Evolutionary conservation across 345 rosid species (phyloP).

Genomic region (Euphorbia pulcherrima): DNA sequence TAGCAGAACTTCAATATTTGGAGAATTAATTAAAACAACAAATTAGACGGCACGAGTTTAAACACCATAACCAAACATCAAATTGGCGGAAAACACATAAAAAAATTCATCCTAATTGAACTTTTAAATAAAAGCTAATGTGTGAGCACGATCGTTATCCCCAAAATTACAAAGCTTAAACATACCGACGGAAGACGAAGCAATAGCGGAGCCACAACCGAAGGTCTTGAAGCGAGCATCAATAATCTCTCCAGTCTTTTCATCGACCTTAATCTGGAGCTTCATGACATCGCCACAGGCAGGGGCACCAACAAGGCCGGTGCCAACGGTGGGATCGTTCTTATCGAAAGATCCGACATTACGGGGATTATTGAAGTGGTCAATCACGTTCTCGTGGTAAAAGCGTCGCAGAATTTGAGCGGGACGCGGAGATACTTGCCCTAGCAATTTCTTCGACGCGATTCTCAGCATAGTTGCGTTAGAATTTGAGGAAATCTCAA

Average conservation of each 20-base stretch:
- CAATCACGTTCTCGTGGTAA: slow-evolving; percentile 91
- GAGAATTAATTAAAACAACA: neutral
- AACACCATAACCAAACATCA: neutral
- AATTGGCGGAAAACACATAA: neutral
- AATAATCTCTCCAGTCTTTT: slow-evolving; percentile 66
- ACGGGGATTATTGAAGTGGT: slow-evolving; percentile 91
- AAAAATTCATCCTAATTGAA: neutral
- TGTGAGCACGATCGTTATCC: neutral
- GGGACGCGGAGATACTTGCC: slow-evolving; percentile 28
- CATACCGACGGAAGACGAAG: slow-evolving; percentile 91
- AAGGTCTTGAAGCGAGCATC: slow-evolving; percentile 98
- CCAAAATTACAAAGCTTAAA: neutral
- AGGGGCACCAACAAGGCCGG: slow-evolving; percentile 96
- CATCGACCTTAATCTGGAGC: slow-evolving; percentile 92
- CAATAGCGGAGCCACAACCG: slow-evolving; percentile 98
- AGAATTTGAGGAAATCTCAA: neutral
- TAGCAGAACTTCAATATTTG: neutral
- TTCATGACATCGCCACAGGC: slow-evolving; percentile 99
- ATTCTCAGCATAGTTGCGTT: slow-evolving; percentile 44
- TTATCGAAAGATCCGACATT: slow-evolving; percentile 96
- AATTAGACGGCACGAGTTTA: neutral
- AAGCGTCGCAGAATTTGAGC: slow-evolving; percentile 36
- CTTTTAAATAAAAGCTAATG: neutral
- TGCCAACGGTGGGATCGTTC: slow-evolving; percentile 77
- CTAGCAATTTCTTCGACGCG: slow-evolving; percentile 44